phyloP scores from a whole-genome alignment of 768 basidiomycete genomes.

The Pholiota microspora region DNA sequence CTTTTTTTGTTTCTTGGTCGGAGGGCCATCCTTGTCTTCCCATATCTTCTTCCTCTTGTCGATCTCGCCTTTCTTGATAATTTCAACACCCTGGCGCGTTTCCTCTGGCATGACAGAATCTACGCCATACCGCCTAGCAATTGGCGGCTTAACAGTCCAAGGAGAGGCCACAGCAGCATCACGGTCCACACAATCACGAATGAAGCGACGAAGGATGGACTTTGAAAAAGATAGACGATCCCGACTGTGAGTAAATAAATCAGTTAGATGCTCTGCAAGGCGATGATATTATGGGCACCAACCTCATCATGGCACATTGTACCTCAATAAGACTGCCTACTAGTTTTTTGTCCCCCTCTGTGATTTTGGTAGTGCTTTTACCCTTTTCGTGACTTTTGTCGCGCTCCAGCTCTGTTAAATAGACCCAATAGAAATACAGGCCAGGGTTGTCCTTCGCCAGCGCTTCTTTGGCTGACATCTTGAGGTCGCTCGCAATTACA shows the following conservation, averaged over 20 bases:
- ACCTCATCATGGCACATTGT: slow-evolving; percentile 79
- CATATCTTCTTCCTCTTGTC: slow-evolving; percentile 91
- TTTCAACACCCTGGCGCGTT: slow-evolving; percentile 74
- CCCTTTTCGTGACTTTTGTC: slow-evolving; percentile 65
- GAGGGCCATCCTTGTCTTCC: slow-evolving; percentile 85
- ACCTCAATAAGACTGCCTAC: slow-evolving; percentile 84
- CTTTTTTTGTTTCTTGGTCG: slow-evolving; percentile 82
- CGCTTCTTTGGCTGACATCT: slow-evolving; percentile 68
- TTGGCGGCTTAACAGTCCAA: slow-evolving; percentile 88
- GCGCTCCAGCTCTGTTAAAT: slow-evolving; percentile 76
- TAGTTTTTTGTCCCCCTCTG: slow-evolving; percentile 55
- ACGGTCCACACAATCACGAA: slow-evolving; percentile 92
- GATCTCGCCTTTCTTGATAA: slow-evolving; percentile 81
- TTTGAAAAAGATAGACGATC: slow-evolving; percentile 96
- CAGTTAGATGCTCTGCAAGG: slow-evolving; percentile 2
- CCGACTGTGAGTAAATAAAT: slow-evolving; percentile 60
- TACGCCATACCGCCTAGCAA: slow-evolving; percentile 85
- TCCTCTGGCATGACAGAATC: slow-evolving; percentile 85
- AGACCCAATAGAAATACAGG: slow-evolving; percentile 85
- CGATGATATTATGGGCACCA: slow-evolving; percentile 16
- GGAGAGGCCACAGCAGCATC: slow-evolving; percentile 92
- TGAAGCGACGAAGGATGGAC: slow-evolving; percentile 93
- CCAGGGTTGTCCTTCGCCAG: slow-evolving; percentile 72
- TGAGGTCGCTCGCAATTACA: slow-evolving; percentile 76
- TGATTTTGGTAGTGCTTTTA: slow-evolving; percentile 51